Conservation (phyloP, 768 basidiomycete species). For the Lyophyllum atratum region DNA sequence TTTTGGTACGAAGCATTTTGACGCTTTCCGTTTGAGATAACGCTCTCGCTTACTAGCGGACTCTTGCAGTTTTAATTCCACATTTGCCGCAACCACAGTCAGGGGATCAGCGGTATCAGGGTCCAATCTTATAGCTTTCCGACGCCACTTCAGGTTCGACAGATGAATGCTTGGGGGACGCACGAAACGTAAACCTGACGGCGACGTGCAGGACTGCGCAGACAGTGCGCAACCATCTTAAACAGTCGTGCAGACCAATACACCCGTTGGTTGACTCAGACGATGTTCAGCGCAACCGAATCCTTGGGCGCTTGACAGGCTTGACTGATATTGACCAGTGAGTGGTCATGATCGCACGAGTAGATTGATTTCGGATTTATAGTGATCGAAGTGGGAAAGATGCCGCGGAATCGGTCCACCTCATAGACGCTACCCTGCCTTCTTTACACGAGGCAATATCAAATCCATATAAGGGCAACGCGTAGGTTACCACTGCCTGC, state of each 20-base stretch:
- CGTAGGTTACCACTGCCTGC: constrained; percentile 36
- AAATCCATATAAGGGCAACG: constrained; percentile 45
- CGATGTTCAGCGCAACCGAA: constrained; percentile 7
- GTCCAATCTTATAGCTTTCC: constrained; percentile 7
- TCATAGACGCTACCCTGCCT: constrained; percentile 35
- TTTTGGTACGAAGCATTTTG: background rate
- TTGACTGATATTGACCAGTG: constrained; percentile 10
- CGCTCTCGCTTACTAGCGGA: background rate
- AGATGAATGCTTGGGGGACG: constrained; percentile 13
- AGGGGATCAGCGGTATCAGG: constrained; percentile 12
- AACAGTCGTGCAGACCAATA: background rate
- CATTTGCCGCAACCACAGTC: background rate
- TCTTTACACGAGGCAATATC: constrained; percentile 43
- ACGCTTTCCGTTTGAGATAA: background rate
- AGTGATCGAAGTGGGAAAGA: constrained; percentile 14
- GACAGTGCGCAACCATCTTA: background rate
- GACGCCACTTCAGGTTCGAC: constrained; percentile 22
- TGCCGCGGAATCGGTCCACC: constrained; percentile 26
- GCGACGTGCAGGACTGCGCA: background rate
- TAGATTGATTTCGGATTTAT: constrained; percentile 16
- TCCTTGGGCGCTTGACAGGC: background rate
- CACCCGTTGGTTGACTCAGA: background rate
- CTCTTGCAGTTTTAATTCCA: background rate
- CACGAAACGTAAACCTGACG: constrained; percentile 23
- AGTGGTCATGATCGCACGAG: constrained; percentile 11